phyloP scores from a whole-genome alignment of 2,329 filamentous ascomycete species.

The Calonectria pauciramosa region DNA sequence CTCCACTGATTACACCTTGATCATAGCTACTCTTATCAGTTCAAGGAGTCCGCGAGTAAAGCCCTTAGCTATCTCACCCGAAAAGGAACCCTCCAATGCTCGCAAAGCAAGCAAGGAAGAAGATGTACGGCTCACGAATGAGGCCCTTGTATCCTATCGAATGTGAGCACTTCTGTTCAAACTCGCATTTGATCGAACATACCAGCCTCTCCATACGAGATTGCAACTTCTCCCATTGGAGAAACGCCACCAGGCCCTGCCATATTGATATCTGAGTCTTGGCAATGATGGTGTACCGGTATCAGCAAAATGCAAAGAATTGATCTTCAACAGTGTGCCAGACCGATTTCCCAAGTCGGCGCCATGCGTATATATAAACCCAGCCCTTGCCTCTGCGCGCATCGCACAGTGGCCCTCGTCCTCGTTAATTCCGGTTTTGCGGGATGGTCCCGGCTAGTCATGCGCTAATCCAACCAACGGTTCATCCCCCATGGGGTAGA shows the following conservation, averaged over 20 bases:
- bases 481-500: conserved; percentile 23
- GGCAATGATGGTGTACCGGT: background rate
- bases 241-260: conserved; percentile 9
- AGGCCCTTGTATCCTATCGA: conserved; percentile 16
- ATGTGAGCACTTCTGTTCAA: background rate
- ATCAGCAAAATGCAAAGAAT: background rate
- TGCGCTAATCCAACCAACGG: conserved; percentile 3
- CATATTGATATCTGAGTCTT: background rate
- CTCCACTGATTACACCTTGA: conserved; percentile 23
- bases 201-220: conserved; percentile 22
- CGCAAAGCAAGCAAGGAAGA: conserved; percentile 20
- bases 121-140: conserved; percentile 22
- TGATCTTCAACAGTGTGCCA: background rate
- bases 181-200: background rate
- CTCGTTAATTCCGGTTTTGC: background rate
- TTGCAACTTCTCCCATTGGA: conserved; percentile 11
- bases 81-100: conserved; percentile 22
- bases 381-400: background rate
- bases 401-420: background rate
- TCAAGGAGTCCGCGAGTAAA: no score
- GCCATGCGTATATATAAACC: conserved; percentile 12
- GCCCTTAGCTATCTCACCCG: background rate
- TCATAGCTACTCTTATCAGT: conserved; percentile 8
- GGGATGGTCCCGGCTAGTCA: conserved; percentile 2
- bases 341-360: background rate